Percentiles rank a stretch among this genome's conserved stretches.
Evolutionary conservation across 2,329 filamentous ascomycete genomes (phyloP).

Genomic region (Aureobasidium mangrovei): DNA sequence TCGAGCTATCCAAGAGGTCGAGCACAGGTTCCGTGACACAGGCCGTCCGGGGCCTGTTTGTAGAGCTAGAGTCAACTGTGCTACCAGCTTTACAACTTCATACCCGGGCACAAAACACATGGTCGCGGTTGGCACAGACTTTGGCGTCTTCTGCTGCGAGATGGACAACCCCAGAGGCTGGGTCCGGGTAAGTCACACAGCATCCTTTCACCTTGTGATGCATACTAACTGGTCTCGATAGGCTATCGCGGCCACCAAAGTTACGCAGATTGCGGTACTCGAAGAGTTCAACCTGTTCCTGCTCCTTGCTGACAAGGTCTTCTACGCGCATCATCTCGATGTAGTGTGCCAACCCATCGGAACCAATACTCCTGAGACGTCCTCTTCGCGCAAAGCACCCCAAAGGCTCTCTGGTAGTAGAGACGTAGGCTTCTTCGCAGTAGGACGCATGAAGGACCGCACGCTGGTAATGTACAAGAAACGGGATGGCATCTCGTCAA

Average conservation of each 20-base stretch:
- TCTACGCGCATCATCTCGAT: constrained; percentile 91
- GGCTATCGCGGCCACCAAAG: constrained; percentile 66
- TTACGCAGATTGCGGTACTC: constrained; percentile 88
- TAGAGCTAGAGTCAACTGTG: constrained; percentile 81
- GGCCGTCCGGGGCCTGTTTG: constrained; percentile 72
- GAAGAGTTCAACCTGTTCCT: constrained; percentile 94
- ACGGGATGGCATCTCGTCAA: constrained; percentile 81
- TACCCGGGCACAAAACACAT: constrained; percentile 63
- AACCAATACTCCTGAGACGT: constrained; percentile 34
- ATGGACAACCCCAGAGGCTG: constrained; percentile 84
- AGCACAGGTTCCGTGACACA: constrained; percentile 56
- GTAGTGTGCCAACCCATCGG: constrained; percentile 55
- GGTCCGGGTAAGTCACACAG: constrained; percentile 57
- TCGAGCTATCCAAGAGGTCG: constrained; percentile 80
- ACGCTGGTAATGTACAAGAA: constrained; percentile 96
- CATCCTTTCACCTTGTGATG: constrained; percentile 15
- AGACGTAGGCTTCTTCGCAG: constrained; percentile 94
- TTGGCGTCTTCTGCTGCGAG: constrained; percentile 84
- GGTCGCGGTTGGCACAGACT: constrained; percentile 91
- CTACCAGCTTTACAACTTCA: constrained; percentile 74
- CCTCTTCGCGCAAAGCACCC: constrained; percentile 69
- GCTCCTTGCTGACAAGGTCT: constrained; percentile 79
- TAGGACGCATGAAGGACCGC: constrained; percentile 93
- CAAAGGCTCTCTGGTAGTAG: constrained; percentile 79
- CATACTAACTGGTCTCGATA: constrained; percentile 34